phyloP scores from a whole-genome alignment of 257 asterid genomes.

The Petunia axillaris region DNA sequence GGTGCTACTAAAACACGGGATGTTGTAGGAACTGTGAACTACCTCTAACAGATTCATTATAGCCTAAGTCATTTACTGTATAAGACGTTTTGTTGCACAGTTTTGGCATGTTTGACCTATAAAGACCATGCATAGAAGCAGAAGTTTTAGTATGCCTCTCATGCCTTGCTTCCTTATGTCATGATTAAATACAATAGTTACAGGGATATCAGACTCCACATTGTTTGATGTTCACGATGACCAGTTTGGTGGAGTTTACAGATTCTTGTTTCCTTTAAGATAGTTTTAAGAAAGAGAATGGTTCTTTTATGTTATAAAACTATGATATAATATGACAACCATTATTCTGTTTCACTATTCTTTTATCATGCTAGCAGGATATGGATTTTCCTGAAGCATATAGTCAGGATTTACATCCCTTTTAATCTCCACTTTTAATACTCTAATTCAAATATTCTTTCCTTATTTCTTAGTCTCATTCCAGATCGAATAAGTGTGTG shows the following conservation, averaged over 20 bases:
- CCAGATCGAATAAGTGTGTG: not conserved
- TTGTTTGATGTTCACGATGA: not conserved
- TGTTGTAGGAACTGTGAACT: not conserved
- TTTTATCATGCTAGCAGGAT: not conserved
- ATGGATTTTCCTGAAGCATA: not conserved
- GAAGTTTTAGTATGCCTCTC: not conserved
- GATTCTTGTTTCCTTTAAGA: not conserved
- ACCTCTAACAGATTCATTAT: not conserved
- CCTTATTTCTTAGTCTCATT: not conserved
- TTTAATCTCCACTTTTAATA: not conserved
- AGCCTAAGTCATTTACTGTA: not conserved
- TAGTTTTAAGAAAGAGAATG: not conserved
- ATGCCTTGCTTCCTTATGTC: not conserved
- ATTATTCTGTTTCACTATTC: not conserved
- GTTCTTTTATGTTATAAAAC: not conserved
- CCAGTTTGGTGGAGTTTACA: not conserved
- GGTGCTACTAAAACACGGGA: not conserved
- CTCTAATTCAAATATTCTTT: not conserved
- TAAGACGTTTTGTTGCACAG: no score
- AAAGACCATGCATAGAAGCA: no score
- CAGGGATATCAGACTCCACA: not conserved
- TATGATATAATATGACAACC: not conserved
- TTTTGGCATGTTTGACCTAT: no score
- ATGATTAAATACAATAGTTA: not conserved
- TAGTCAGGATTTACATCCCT: not conserved